Evolutionary conservation across 2,329 filamentous ascomycete genomes (phyloP).

Genomic region (Knufia fluminis): DNA sequence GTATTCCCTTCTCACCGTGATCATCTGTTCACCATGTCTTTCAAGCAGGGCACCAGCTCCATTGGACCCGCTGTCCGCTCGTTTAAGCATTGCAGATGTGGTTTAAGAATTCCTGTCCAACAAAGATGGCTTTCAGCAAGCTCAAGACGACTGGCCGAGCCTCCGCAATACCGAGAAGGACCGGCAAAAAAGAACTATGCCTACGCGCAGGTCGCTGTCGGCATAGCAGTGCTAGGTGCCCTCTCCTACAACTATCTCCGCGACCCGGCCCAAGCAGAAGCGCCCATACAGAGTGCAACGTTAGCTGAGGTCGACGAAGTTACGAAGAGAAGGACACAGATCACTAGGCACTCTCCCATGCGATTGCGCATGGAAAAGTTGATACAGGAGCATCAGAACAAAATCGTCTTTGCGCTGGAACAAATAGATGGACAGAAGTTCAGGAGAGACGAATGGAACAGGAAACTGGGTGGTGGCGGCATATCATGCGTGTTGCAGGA

Average conservation of each 20-base stretch:
- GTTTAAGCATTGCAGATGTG: conserved; percentile 5
- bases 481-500: conserved; percentile 93
- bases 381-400: conserved; percentile 83
- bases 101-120: neutral
- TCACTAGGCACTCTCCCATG: conserved; percentile 79
- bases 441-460: conserved; percentile 73
- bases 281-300: conserved; percentile 41
- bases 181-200: conserved; percentile 36
- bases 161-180: conserved; percentile 16
- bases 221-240: conserved; percentile 40
- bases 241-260: conserved; percentile 41
- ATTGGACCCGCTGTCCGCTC: conserved; percentile 10
- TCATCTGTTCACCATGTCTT: neutral
- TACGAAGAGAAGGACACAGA: conserved; percentile 65
- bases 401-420: conserved; percentile 76
- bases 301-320: conserved; percentile 80
- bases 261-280: conserved; percentile 10
- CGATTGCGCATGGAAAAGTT: conserved; percentile 94
- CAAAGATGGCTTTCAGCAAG: conserved; percentile 27
- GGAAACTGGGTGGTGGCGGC: conserved; percentile 81
- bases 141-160: conserved; percentile 13
- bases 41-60: neutral
- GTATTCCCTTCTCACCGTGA: neutral
- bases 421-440: conserved; percentile 77
- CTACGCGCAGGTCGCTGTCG: conserved; percentile 39